Evolutionary conservation across 768 basidiomycete genomes (phyloP).

Genomic region (Xanthoconium purpureum): DNA sequence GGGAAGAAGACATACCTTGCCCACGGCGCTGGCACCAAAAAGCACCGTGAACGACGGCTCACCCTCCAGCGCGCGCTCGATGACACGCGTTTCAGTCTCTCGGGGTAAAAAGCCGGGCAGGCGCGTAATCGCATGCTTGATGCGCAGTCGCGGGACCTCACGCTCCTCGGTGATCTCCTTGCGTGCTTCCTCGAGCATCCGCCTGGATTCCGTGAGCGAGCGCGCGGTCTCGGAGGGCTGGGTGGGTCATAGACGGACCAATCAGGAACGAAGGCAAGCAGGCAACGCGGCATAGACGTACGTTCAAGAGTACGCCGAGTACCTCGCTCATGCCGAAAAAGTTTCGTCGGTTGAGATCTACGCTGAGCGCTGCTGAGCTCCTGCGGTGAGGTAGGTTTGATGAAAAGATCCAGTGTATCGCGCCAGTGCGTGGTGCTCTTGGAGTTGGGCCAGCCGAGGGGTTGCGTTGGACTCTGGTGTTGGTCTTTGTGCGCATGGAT

Average conservation of each 20-base stretch:
- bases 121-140: conserved; percentile 75
- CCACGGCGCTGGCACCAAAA: conserved; percentile 78
- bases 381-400: conserved; percentile 65
- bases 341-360: conserved; percentile 62
- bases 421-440: conserved; percentile 33
- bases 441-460: conserved; percentile 22
- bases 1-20: conserved; percentile 52
- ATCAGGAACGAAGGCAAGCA: conserved; percentile 5
- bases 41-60: conserved; percentile 79
- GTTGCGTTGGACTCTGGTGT: conserved; percentile 24
- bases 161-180: conserved; percentile 68
- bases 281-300: conserved; percentile 34
- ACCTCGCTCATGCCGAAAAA: conserved; percentile 83
- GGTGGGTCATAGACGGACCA: conserved; percentile 9
- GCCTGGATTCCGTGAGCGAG: conserved; percentile 74
- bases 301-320: conserved; percentile 70
- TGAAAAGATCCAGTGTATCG: conserved; percentile 73
- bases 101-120: conserved; percentile 74
- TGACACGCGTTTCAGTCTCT: conserved; percentile 58
- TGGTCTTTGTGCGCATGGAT: conserved; percentile 27
- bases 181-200: conserved; percentile 73
- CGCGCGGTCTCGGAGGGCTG: conserved; percentile 79
- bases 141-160: conserved; percentile 62
- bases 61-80: conserved; percentile 61
- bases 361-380: conserved; percentile 56